Evolutionary conservation across 106 monocot species (phyloP), one percentile per base, ranked within the genome.

Genomic region (Phalaenopsis equestris): DNA sequence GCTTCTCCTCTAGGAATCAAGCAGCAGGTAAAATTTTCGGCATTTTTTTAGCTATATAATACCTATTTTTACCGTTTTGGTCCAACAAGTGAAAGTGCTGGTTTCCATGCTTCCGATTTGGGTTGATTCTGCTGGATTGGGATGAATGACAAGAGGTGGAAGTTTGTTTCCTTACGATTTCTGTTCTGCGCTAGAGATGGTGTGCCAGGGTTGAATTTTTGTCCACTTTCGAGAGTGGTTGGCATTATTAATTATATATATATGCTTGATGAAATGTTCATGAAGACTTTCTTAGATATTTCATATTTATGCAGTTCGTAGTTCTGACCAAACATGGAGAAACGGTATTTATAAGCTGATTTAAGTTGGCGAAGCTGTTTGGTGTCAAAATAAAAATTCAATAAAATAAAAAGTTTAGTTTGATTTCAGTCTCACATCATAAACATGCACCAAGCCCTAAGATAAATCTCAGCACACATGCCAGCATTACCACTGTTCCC

Each of bases 1-100:
- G 72, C 80, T n/a, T 72, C 80, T 55, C 80, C 80, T 10, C 80
- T 80, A 11, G 80, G 80, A 37, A 56, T 80, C n/a, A 80, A 80
- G 46, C 80, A 80, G 67, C 80, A 80, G 73, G 80, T 80, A 47
- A 24, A 47, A 24, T 12, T 47, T 42, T 18, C 52, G 4, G 4
- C 15, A 1, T 7, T 74, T 74, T 74, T 18, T 14, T 68, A 9
- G 4, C 19, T 45, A 19, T 74, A 43, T 42, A 18, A 42, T 73
- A 0, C 3, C 4, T 73, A 18, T 73, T 73, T 73, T 15, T 8
- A 46, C 46, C 10, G 4, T 73, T 39, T 48, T 42, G 41, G 19
- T 61, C 19, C 61, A 0, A 1, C 0, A 18, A 43, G 18, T 1
- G 6, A 19, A 37, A 2, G 17, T 0, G 24, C 15, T 42, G 43